phyloP scores from a whole-genome alignment of 2,329 filamentous ascomycete genomes.

The Myriosclerotinia duriaeana region DNA sequence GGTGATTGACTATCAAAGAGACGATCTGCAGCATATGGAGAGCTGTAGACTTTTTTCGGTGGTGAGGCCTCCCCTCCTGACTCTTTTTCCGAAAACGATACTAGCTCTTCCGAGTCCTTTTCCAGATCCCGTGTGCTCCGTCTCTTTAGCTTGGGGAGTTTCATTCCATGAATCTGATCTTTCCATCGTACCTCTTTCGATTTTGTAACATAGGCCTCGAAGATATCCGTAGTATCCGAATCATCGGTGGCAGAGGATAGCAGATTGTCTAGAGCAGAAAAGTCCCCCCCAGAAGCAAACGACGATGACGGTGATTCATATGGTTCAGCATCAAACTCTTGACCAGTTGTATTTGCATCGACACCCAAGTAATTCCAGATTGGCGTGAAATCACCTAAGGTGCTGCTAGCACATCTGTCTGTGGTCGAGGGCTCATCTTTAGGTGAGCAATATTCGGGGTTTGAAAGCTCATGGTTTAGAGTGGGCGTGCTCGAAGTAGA shows the following conservation, averaged over 20 bases:
- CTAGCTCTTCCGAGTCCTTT: background rate
- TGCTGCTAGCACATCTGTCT: background rate
- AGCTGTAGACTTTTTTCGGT: background rate
- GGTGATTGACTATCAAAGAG: slow-evolving; percentile 8
- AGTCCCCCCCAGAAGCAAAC: background rate
- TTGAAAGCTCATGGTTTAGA: background rate
- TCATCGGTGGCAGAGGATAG: slow-evolving; percentile 7
- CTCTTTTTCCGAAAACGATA: background rate
- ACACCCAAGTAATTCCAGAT: slow-evolving; percentile 11
- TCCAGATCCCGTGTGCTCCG: background rate
- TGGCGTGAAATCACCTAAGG: slow-evolving; percentile 19
- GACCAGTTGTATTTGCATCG: background rate
- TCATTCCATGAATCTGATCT: slow-evolving; percentile 10
- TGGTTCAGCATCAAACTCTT: background rate
- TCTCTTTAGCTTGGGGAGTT: background rate
- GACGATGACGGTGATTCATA: slow-evolving; percentile 15
- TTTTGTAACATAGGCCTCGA: slow-evolving; percentile 11
- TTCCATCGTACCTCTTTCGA: slow-evolving; percentile 25
- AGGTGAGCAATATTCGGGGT: background rate
- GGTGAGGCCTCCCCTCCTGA: background rate
- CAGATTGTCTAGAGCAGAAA: background rate
- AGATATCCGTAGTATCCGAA: background rate
- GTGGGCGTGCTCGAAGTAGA: background rate
- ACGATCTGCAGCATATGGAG: slow-evolving; percentile 13
- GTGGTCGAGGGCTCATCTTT: background rate